Percentiles rank a stretch among this genome's conserved stretches.
Evolutionary conservation across 257 asterid species (phyloP).

Genomic region (Cordia subcordata): DNA sequence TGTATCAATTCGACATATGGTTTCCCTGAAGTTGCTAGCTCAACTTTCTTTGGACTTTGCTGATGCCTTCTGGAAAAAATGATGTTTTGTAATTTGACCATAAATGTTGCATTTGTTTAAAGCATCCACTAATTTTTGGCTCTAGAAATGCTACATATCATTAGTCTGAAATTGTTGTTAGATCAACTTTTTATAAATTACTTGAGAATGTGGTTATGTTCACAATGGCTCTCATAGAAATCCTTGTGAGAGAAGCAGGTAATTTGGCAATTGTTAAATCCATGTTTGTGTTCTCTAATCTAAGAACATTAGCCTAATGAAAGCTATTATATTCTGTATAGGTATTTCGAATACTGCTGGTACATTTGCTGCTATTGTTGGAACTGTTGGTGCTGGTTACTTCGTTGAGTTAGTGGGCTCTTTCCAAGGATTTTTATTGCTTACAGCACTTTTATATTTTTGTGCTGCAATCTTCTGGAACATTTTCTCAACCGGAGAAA

Average conservation of each 20-base stretch:
- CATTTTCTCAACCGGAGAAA: conserved; percentile 72
- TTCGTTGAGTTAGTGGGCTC: conserved; percentile 86
- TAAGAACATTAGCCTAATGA: neutral
- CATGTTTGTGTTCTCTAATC: neutral
- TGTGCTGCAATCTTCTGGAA: conserved; percentile 68
- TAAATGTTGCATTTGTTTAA: neutral
- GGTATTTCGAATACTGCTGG: conserved; percentile 91
- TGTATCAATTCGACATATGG: too few species aligned
- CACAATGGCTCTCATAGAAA: neutral
- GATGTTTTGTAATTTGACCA: neutral
- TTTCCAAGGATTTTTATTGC: conserved; percentile 75
- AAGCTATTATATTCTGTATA: conserved; percentile 16
- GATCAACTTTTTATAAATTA: too few species aligned
- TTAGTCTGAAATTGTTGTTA: neutral
- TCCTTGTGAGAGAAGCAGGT: neutral
- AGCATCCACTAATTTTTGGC: neutral
- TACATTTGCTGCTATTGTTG: conserved; percentile 83
- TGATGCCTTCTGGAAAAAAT: neutral
- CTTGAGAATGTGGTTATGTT: too few species aligned
- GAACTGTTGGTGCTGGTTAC: conserved; percentile 95
- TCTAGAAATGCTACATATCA: neutral
- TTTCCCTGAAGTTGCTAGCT: neutral
- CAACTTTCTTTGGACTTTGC: neutral
- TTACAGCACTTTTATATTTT: conserved; percentile 74
- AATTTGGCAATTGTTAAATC: neutral